Conservation (phyloP, 73 alveolate genomes). For the Paramecium caudatum region DNA sequence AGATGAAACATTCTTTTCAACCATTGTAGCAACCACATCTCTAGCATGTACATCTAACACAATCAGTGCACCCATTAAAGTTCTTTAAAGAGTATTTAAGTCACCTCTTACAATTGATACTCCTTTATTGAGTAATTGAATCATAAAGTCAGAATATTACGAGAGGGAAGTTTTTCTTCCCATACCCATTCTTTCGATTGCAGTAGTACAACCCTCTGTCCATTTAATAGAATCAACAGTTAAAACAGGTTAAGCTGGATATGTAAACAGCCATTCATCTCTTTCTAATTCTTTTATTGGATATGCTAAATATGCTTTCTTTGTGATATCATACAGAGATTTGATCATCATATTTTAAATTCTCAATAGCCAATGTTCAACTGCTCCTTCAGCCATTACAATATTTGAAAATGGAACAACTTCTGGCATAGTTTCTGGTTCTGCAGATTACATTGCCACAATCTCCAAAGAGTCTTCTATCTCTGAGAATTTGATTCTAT, state of each 20-base stretch:
- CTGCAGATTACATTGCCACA: constrained; percentile 95
- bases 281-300: constrained; percentile 96
- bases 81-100: constrained; percentile 90
- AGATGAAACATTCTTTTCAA: constrained; percentile 85
- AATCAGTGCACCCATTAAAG: constrained; percentile 98
- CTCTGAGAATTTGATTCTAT: constrained; percentile 95
- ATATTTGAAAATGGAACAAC: constrained; percentile 90
- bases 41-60: constrained; percentile 99
- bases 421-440: constrained; percentile 87
- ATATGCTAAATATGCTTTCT: constrained; percentile 89
- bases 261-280: constrained; percentile 96
- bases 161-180: constrained; percentile 94
- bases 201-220: constrained; percentile 98
- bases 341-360: constrained; percentile 97
- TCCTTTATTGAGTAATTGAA: constrained; percentile 83
- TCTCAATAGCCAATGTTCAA: constrained; percentile 98
- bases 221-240: constrained; percentile 97
- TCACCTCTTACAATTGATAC: constrained; percentile 97
- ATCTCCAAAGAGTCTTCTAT: constrained; percentile 94
- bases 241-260: constrained; percentile 96
- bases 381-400: constrained; percentile 97
- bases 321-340: constrained; percentile 95
- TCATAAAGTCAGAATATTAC: constrained; percentile 92
- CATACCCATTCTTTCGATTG: constrained; percentile 90
- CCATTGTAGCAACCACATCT: constrained; percentile 97